Conservation (phyloP, 805 yeast genomes). For the Wickerhamomyces mucosus region DNA sequence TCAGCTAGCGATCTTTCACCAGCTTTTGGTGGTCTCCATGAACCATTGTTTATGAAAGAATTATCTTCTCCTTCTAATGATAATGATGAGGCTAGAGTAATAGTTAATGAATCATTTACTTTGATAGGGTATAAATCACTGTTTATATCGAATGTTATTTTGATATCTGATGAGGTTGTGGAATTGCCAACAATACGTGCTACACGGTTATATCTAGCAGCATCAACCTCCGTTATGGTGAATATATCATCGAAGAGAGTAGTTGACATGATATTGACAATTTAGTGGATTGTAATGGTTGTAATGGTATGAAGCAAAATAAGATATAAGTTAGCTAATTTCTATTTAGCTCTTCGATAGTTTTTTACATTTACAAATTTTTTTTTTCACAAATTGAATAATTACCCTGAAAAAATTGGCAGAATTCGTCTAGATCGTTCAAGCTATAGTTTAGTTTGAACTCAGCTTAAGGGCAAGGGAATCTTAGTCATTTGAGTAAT, state of each 20-base stretch:
- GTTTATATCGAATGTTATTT: constrained; percentile 82
- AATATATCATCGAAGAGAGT: constrained; percentile 92
- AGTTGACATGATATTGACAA: constrained; percentile 40
- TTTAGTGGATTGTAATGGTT: background rate
- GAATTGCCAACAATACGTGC: constrained; percentile 83
- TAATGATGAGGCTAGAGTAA: constrained; percentile 76
- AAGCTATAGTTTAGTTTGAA: too few relatives aligned
- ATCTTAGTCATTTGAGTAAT: too few relatives aligned
- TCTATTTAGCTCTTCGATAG: background rate
- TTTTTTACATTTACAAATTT: background rate
- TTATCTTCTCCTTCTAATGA: constrained; percentile 40
- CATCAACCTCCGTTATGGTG: constrained; percentile 72
- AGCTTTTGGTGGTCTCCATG: constrained; percentile 56
- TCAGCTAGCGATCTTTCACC: constrained; percentile 85
- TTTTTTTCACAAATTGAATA: background rate
- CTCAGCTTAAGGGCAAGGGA: too few relatives aligned
- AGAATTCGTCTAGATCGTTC: too few relatives aligned
- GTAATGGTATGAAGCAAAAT: background rate
- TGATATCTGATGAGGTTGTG: constrained; percentile 69
- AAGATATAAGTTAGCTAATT: background rate
- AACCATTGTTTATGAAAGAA: constrained; percentile 29
- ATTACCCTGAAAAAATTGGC: constrained; percentile 2
- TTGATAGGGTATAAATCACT: constrained; percentile 85
- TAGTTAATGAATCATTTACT: constrained; percentile 67
- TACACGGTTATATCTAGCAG: constrained; percentile 88